phyloP scores from a whole-genome alignment of 2,329 filamentous ascomycete genomes.

The Capronia coronata region DNA sequence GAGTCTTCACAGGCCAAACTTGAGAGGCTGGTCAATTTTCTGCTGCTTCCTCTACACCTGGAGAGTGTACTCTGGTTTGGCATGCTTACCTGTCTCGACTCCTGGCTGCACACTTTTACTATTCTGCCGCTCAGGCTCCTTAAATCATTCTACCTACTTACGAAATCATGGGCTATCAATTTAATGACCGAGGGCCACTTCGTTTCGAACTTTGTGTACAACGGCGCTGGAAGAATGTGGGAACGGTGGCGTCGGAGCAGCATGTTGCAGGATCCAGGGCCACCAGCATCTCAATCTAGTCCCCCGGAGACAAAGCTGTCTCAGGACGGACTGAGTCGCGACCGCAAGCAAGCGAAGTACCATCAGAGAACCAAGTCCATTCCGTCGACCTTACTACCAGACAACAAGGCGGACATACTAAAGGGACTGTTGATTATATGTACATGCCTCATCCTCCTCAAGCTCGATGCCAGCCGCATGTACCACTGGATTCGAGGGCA shows the following conservation, averaged over 20 bases:
- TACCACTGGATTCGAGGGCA: constrained; percentile 96
- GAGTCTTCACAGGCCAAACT: constrained; percentile 91
- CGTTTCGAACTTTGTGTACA: constrained; percentile 69
- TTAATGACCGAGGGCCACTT: constrained; percentile 65
- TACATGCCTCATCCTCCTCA: constrained; percentile 79
- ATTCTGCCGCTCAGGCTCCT: constrained; percentile 85
- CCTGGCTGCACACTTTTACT: constrained; percentile 94
- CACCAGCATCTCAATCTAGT: constrained; percentile 9
- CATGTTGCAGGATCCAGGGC: constrained; percentile 35
- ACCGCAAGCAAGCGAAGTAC: constrained; percentile 19
- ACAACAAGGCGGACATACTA: constrained; percentile 90
- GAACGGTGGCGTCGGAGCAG: constrained; percentile 32
- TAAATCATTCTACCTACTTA: constrained; percentile 68
- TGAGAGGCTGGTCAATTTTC: constrained; percentile 81
- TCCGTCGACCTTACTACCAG: constrained; percentile 75
- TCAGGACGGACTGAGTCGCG: constrained; percentile 1
- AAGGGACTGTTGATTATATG: constrained; percentile 82
- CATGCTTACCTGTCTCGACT: constrained; percentile 82
- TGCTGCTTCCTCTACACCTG: constrained; percentile 72
- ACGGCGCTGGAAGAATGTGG: constrained; percentile 75
- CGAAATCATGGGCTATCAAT: constrained; percentile 70
- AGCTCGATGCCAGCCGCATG: constrained; percentile 91
- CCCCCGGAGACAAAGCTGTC: constrained; percentile 39
- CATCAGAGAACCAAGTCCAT: constrained; percentile 75
- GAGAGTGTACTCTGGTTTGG: constrained; percentile 85